A percentile compares a stretch with the other conserved stretches of the same genome.
Evolutionary conservation across 192 early-diverging fungal genomes (phyloP).

Genomic region (Gonapodya sp.): DNA sequence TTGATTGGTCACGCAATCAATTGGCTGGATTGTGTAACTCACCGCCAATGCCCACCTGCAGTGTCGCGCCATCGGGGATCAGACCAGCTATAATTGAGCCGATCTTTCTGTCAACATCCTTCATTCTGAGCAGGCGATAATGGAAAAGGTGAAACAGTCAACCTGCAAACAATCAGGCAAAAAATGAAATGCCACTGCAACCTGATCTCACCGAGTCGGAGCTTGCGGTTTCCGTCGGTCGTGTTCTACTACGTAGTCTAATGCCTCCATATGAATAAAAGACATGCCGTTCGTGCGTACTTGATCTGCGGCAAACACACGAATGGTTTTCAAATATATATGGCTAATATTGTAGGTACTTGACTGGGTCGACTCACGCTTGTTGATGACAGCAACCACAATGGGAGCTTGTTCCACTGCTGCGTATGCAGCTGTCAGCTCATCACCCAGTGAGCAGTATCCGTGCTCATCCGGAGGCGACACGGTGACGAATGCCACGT

Average conservation of each 20-base stretch:
- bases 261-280: constrained; percentile 27
- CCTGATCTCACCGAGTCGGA: too few species aligned
- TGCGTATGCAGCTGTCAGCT: constrained; percentile 23
- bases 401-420: constrained; percentile 30
- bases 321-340: too few species aligned
- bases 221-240: too few species aligned
- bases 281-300: constrained; percentile 29
- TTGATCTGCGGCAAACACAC: too few species aligned
- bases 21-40: too few species aligned
- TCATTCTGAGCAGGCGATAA: too few species aligned
- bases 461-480: constrained; percentile 40
- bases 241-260: constrained; percentile 34
- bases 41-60: constrained; percentile 41
- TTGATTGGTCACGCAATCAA: too few species aligned
- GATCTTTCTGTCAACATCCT: constrained; percentile 31
- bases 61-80: constrained; percentile 33
- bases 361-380: constrained; percentile 25
- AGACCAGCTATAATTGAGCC: constrained; percentile 31
- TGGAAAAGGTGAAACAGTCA: too few species aligned
- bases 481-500: constrained; percentile 40
- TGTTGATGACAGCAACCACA: constrained; percentile 42
- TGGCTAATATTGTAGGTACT: too few species aligned
- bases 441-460: constrained; percentile 31
- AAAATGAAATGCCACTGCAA: too few species aligned
- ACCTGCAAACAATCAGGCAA: too few species aligned